Conservation (phyloP, 2,329 filamentous ascomycete species). For the Hypoxylon sp. region DNA sequence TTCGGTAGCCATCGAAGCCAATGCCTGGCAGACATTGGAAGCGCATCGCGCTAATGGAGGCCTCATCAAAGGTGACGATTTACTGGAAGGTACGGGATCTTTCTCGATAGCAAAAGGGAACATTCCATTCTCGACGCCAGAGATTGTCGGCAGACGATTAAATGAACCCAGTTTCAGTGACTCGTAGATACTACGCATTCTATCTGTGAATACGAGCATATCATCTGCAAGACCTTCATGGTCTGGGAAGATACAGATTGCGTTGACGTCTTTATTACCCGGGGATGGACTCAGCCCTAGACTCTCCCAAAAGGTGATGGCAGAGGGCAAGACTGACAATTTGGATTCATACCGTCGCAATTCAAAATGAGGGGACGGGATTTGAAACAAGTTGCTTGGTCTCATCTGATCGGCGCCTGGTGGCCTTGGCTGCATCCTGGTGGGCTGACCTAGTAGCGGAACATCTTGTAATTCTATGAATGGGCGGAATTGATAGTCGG, state of each 20-base stretch:
- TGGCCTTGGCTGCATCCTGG: conserved; percentile 60
- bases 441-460: conserved; percentile 61
- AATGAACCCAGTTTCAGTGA: conserved; percentile 76
- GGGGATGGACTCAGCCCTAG: conserved; percentile 76
- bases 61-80: conserved; percentile 53
- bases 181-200: conserved; percentile 76
- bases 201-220: conserved; percentile 70
- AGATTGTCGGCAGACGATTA: conserved; percentile 55
- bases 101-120: conserved; percentile 60
- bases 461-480: conserved; percentile 67
- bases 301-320: conserved; percentile 82
- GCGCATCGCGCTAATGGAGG: conserved; percentile 60
- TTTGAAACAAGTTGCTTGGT: conserved; percentile 64
- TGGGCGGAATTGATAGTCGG: conserved; percentile 55
- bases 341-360: conserved; percentile 74
- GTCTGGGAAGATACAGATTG: conserved; percentile 75
- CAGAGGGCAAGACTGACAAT: conserved; percentile 77
- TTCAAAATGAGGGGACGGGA: conserved; percentile 75
- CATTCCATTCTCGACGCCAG: conserved; percentile 58
- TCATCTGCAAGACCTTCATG: conserved; percentile 69
- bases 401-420: conserved; percentile 58
- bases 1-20: conserved; percentile 53
- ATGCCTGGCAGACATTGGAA: conserved; percentile 56
- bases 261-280: conserved; percentile 74
- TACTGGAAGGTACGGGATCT: conserved; percentile 51